Percentiles rank a stretch among this genome's conserved stretches.
Conservation (phyloP, 306 rosid species). For the Sophora flavescens region DNA sequence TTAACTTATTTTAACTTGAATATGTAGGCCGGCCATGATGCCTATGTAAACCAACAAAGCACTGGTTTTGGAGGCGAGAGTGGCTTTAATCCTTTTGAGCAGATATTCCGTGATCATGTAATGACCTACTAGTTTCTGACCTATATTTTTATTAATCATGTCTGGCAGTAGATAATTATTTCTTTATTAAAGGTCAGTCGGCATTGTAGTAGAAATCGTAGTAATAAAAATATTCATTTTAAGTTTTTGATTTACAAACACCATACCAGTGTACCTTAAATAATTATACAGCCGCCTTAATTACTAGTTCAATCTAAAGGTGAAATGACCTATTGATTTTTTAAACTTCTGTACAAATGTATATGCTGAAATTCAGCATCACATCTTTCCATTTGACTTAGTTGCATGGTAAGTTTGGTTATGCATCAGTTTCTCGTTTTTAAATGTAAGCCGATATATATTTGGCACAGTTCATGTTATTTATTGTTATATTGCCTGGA, state of each 20-base stretch:
- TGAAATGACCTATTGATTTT: not conserved
- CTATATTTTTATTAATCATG: constrained; percentile 25
- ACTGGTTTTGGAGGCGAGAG: constrained; percentile 65
- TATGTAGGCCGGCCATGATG: constrained; percentile 84
- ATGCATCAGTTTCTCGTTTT: constrained; percentile 15
- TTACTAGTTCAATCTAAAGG: constrained; percentile 23
- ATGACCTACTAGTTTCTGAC: constrained; percentile 38
- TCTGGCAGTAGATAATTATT: constrained; percentile 6
- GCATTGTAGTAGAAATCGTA: not conserved
- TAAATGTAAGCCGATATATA: constrained; percentile 6
- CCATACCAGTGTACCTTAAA: not conserved
- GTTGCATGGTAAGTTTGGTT: constrained; percentile 7
- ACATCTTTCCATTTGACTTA: constrained; percentile 14
- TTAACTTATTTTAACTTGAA: constrained; percentile 39
- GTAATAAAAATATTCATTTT: not conserved
- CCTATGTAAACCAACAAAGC: constrained; percentile 68
- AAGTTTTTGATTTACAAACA: not conserved
- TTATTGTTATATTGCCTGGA: not conserved
- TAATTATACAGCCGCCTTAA: not conserved
- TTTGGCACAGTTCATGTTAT: not conserved
- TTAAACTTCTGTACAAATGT: not conserved
- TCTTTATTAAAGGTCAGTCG: not conserved
- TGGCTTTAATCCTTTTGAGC: constrained; percentile 76
- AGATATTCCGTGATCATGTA: constrained; percentile 76
- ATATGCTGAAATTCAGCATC: constrained; percentile 16